A percentile compares a stretch with the other conserved stretches of the same genome.
These are phyloP conservation scores for Melaleuca quinquenervia DNA, from an alignment of 345 rosid genomes.

Conservation along the genomic window DNA sequence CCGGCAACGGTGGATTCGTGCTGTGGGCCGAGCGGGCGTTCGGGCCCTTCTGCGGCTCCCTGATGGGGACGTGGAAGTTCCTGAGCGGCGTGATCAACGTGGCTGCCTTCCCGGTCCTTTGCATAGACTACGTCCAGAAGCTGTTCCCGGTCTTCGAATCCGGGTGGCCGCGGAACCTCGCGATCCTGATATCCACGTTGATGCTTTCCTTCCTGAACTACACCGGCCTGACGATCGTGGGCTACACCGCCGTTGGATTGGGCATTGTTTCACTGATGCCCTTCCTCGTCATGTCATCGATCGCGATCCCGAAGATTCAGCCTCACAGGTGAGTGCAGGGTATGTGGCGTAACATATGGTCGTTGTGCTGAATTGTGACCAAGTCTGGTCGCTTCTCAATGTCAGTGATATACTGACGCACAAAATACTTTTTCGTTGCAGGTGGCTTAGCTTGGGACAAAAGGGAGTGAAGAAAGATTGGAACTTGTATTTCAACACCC, in stretches of 20 bases:
- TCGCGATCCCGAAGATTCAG: constrained; percentile 60
- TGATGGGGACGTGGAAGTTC: constrained; percentile 82
- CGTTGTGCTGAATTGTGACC: background rate
- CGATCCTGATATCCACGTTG: constrained; percentile 26
- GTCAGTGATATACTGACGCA: background rate
- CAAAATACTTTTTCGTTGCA: background rate
- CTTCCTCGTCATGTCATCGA: constrained; percentile 50
- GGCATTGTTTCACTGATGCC: constrained; percentile 69
- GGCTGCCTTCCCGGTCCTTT: constrained; percentile 66
- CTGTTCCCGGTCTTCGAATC: constrained; percentile 25
- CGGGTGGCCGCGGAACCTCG: constrained; percentile 46
- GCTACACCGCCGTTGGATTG: constrained; percentile 56
- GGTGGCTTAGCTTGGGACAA: constrained; percentile 67
- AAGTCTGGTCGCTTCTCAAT: background rate
- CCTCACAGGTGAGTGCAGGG: constrained; percentile 13
- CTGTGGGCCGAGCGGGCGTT: constrained; percentile 76
- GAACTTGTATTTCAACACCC: constrained; percentile 77
- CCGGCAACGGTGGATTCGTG: constrained; percentile 85
- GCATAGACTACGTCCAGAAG: constrained; percentile 52
- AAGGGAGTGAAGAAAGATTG: constrained; percentile 53
- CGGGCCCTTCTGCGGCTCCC: constrained; percentile 57
- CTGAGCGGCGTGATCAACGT: constrained; percentile 74
- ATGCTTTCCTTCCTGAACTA: constrained; percentile 54
- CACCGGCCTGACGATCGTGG: constrained; percentile 61
- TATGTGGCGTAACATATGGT: background rate